A percentile compares a stretch with the other conserved stretches of the same genome.
Evolutionary conservation across 768 basidiomycete species (phyloP).

Genomic region (Lactarius hatsudake): DNA sequence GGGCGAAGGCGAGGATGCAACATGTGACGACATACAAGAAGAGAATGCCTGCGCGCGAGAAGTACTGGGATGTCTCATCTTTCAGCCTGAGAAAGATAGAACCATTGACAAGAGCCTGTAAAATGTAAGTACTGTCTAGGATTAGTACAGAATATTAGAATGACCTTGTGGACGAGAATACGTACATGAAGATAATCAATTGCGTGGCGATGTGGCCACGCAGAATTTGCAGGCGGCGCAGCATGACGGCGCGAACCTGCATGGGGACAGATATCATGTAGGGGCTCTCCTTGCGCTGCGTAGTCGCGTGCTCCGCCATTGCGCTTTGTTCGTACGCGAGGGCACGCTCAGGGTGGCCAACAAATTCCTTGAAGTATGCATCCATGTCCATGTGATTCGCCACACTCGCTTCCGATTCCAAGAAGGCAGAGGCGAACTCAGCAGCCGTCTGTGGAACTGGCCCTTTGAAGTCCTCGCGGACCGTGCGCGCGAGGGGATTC

Average conservation of each 20-base stretch:
- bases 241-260: constrained; percentile 39
- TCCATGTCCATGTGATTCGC: constrained; percentile 48
- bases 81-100: constrained; percentile 60
- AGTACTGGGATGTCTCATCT: constrained; percentile 56
- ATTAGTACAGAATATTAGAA: neutral
- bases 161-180: neutral
- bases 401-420: constrained; percentile 39
- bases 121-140: constrained; percentile 47
- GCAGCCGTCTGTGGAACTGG: constrained; percentile 51
- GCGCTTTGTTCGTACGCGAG: constrained; percentile 48
- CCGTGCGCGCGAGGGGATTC: constrained; percentile 57
- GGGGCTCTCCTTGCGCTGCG: constrained; percentile 41
- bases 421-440: constrained; percentile 48
- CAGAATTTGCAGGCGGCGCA: constrained; percentile 37
- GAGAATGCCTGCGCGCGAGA: constrained; percentile 71
- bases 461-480: constrained; percentile 41
- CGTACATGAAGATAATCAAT: constrained; percentile 33
- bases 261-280: constrained; percentile 37
- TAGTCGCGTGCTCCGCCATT: constrained; percentile 48
- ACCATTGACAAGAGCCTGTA: constrained; percentile 55
- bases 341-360: constrained; percentile 44
- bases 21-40: constrained; percentile 56
- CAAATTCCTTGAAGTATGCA: constrained; percentile 43
- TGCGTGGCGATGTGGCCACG: constrained; percentile 34
- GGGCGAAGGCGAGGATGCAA: neutral